A percentile compares a stretch with the other conserved stretches of the same genome.
These are phyloP conservation scores for Rhizopus microsporus DNA, from an alignment of 371 early-diverging fungal genomes.

Conservation along the genomic window DNA sequence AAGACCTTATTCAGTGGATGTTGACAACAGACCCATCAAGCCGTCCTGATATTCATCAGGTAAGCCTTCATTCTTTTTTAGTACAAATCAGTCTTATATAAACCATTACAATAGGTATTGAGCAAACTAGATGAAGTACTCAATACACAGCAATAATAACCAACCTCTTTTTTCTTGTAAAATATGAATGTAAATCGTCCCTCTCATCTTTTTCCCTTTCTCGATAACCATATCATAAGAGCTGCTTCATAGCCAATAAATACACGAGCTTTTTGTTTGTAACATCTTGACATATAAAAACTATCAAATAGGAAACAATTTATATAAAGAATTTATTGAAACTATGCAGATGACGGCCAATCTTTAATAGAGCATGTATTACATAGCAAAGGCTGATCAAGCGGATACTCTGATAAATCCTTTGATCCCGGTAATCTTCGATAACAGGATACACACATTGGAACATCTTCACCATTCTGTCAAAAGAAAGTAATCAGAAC, in stretches of 20 bases:
- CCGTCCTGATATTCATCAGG: conserved; percentile 62
- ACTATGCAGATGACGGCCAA: conserved; percentile 1
- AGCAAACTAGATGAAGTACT: neutral
- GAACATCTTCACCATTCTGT: conserved; percentile 16
- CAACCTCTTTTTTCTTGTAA: neutral
- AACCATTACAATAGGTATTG: neutral
- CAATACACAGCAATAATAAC: neutral
- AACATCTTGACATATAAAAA: neutral
- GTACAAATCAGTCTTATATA: neutral
- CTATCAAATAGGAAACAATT: too few species aligned
- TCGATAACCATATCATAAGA: too few species aligned
- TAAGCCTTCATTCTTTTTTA: neutral
- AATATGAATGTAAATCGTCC: too few species aligned
- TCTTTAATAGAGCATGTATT: conserved; percentile 23
- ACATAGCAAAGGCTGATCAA: conserved; percentile 24
- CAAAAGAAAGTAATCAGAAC: neutral
- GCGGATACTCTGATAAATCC: conserved; percentile 13
- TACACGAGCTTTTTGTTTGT: too few species aligned
- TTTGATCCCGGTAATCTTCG: conserved; percentile 24
- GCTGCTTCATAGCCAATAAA: too few species aligned
- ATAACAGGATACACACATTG: conserved; percentile 17
- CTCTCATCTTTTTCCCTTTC: too few species aligned
- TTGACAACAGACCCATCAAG: conserved; percentile 62
- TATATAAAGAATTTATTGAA: too few species aligned
- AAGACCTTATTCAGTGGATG: conserved; percentile 67